Conservation (phyloP, 768 basidiomycete genomes). For the Serendipita sp. region DNA sequence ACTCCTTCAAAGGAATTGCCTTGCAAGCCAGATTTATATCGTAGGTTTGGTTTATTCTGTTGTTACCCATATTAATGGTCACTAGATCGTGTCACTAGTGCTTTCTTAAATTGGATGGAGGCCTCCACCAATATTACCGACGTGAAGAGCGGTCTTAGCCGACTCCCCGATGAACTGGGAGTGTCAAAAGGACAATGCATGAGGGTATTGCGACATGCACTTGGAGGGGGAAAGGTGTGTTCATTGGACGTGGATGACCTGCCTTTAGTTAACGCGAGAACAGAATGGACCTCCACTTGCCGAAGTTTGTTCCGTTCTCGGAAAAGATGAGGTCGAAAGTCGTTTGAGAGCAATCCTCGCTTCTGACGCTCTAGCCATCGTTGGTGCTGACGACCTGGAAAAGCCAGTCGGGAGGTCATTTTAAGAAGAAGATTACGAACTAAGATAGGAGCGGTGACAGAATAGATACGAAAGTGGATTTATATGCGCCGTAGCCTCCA, state of each 20-base stretch:
- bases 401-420: neutral
- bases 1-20: neutral
- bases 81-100: neutral
- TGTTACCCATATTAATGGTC: neutral
- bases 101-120: neutral
- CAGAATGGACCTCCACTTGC: conserved; percentile 31
- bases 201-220: neutral
- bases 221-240: neutral
- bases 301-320: conserved; percentile 26
- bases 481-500: too few species aligned
- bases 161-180: conserved; percentile 6
- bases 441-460: too few species aligned
- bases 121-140: neutral
- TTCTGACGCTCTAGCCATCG: neutral
- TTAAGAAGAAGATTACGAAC: too few species aligned
- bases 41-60: neutral
- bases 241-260: neutral
- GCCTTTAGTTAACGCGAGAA: neutral
- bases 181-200: conserved; percentile 7
- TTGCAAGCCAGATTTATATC: neutral
- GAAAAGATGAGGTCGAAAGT: conserved; percentile 17
- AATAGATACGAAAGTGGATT: too few species aligned
- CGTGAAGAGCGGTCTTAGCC: neutral
- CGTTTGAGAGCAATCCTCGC: conserved; percentile 8
- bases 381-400: too few species aligned